These are phyloP conservation scores for Holtermannia corniformis DNA, from an alignment of 768 basidiomycete genomes.

Conservation along the genomic window DNA sequence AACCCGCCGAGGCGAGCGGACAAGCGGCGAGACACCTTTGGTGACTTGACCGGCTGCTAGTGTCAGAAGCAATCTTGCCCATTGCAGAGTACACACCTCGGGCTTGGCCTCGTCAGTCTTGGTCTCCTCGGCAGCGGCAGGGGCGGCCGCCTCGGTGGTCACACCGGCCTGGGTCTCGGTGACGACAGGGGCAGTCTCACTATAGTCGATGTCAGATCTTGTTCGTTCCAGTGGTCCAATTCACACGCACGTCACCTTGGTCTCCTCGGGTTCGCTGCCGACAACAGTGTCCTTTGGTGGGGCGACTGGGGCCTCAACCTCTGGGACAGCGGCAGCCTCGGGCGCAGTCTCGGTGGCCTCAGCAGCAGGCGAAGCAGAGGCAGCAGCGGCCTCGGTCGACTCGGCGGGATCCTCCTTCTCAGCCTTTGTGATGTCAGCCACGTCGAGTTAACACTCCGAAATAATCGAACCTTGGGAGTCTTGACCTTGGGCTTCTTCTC, in stretches of 20 bases:
- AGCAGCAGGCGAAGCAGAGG: slow-evolving; percentile 37
- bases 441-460: too few species aligned
- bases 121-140: slow-evolving; percentile 32
- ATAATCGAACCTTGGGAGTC: slow-evolving; percentile 44
- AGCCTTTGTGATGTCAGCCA: slow-evolving; percentile 13
- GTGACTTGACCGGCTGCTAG: slow-evolving; percentile 29
- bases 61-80: background rate
- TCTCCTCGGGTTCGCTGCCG: slow-evolving; percentile 5
- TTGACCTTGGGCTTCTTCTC: slow-evolving; percentile 54
- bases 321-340: slow-evolving; percentile 5
- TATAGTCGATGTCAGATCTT: background rate
- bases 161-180: slow-evolving; percentile 27
- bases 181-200: slow-evolving; percentile 8
- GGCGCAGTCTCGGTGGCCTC: slow-evolving; percentile 45
- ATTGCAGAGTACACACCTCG: slow-evolving; percentile 45
- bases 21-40: slow-evolving; percentile 70
- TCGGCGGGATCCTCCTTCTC: slow-evolving; percentile 33
- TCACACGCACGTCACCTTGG: slow-evolving; percentile 9
- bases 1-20: slow-evolving; percentile 73
- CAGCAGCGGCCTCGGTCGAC: slow-evolving; percentile 15
- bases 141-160: slow-evolving; percentile 43
- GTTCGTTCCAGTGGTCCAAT: background rate
- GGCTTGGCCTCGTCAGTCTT: slow-evolving; percentile 43
- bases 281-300: slow-evolving; percentile 1
- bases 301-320: slow-evolving; percentile 5